Evolutionary conservation across 2,329 filamentous ascomycete species (phyloP).

Genomic region (Trichophyton schoenleinii): DNA sequence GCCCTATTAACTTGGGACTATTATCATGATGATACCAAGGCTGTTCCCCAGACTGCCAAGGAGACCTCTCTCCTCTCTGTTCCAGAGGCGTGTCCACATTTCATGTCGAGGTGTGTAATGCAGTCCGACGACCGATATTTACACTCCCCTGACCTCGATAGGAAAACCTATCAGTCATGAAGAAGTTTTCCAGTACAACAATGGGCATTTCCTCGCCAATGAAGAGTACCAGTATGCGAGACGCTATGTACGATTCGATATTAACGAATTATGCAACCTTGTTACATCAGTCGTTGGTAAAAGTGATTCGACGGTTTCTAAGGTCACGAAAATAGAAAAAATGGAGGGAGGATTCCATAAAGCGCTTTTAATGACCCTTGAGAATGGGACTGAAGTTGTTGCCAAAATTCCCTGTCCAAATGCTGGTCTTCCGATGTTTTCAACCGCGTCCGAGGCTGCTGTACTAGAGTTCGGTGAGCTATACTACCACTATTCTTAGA

Average conservation of each 20-base stretch:
- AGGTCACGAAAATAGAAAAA: conserved; percentile 10
- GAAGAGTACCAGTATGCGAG: conserved; percentile 16
- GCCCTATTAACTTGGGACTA: too few relatives aligned
- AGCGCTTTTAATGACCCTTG: conserved; percentile 20
- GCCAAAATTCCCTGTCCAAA: conserved; percentile 23
- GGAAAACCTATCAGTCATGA: background rate
- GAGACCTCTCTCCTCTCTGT: too few relatives aligned
- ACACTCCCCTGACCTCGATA: background rate
- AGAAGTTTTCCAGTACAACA: conserved; percentile 19
- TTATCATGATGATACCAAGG: too few relatives aligned
- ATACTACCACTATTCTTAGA: too few relatives aligned
- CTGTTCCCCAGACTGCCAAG: too few relatives aligned
- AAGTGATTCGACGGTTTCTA: conserved; percentile 11
- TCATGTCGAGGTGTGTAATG: background rate
- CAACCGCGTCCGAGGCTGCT: conserved; percentile 24
- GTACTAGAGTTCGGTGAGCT: conserved; percentile 17
- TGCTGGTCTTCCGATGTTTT: conserved; percentile 19
- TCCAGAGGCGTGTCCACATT: background rate
- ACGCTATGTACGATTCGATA: conserved; percentile 17
- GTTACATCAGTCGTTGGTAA: conserved; percentile 10
- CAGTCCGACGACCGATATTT: background rate
- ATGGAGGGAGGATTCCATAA: conserved; percentile 25
- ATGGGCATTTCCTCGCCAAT: conserved; percentile 19
- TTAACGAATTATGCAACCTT: conserved; percentile 17
- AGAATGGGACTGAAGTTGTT: conserved; percentile 20